These are phyloP conservation scores for Cryptosporidium ryanae DNA, from an alignment of 169 alveolate genomes.

Conservation along the genomic window DNA sequence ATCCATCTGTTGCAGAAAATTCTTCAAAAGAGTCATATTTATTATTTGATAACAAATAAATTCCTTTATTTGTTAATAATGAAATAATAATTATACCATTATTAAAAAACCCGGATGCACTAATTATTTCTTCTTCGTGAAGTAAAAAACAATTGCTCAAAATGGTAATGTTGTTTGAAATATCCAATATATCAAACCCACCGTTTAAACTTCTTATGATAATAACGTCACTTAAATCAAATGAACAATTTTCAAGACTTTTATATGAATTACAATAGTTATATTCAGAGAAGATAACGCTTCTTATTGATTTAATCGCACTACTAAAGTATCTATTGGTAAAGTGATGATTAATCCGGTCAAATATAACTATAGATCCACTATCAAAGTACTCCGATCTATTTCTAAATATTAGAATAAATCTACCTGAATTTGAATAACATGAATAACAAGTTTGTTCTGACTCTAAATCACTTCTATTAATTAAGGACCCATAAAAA, in stretches of 20 bases:
- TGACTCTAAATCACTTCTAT: neutral
- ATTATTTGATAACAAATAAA: conserved; percentile 22
- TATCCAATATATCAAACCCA: conserved; percentile 12
- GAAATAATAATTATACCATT: conserved; percentile 1
- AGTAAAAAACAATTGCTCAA: conserved; percentile 9
- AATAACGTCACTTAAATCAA: conserved; percentile 17
- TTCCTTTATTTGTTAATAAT: conserved; percentile 24
- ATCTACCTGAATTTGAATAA: conserved; percentile 32
- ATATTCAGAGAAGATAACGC: neutral
- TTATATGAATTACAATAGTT: neutral
- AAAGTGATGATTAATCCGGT: neutral
- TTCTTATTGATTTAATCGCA: conserved; percentile 20
- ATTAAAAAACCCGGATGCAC: conserved; percentile 1
- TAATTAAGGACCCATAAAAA: neutral
- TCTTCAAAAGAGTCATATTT: conserved; percentile 19
- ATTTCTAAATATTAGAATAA: conserved; percentile 17
- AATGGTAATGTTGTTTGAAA: neutral
- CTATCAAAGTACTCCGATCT: neutral
- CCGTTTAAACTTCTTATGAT: conserved; percentile 18
- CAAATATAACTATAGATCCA: conserved; percentile 16
- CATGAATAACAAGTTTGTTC: conserved; percentile 9
- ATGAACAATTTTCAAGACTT: too few relatives aligned
- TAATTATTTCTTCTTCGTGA: neutral
- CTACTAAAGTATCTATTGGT: neutral
- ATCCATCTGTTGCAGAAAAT: neutral